Percentiles rank a stretch among this genome's conserved stretches.
Evolutionary conservation across 2,329 filamentous ascomycete species (phyloP).

Genomic region (Elsinoe fawcettii): DNA sequence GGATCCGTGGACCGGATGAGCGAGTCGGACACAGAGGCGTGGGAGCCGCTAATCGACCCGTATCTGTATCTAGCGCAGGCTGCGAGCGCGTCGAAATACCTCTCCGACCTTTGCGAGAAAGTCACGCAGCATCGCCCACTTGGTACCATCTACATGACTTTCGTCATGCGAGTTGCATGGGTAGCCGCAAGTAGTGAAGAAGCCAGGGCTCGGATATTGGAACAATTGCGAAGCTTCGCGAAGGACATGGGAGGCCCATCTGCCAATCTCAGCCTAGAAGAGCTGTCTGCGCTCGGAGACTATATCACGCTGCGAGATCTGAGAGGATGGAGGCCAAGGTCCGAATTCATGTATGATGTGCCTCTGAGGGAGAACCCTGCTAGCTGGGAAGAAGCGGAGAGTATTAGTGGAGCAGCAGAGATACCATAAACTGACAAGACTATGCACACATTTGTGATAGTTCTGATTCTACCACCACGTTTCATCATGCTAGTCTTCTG

Average conservation of each 20-base stretch:
- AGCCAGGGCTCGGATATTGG: background rate
- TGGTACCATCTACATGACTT: conserved; percentile 14
- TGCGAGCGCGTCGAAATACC: background rate
- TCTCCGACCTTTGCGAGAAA: conserved; percentile 11
- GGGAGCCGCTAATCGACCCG: background rate
- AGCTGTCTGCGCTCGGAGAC: conserved; percentile 5
- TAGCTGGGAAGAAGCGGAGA: background rate
- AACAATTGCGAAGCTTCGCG: background rate
- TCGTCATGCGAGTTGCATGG: background rate
- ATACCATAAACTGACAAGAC: no score
- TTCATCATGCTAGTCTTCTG: no score
- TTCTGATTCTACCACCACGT: no score
- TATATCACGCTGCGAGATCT: conserved; percentile 1
- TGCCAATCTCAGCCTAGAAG: background rate
- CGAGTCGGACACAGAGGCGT: background rate
- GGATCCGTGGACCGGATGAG: background rate
- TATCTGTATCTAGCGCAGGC: background rate
- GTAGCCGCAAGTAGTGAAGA: background rate
- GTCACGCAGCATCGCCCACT: conserved; percentile 10
- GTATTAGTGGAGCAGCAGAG: background rate
- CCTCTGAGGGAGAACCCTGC: background rate
- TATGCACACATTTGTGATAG: no score
- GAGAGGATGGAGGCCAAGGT: background rate
- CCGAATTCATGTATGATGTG: background rate
- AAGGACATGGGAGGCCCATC: conserved; percentile 8